Base-by-base conservation (phyloP, 2,329 filamentous ascomycete species). In the Ophiostoma sp. region DNA sequence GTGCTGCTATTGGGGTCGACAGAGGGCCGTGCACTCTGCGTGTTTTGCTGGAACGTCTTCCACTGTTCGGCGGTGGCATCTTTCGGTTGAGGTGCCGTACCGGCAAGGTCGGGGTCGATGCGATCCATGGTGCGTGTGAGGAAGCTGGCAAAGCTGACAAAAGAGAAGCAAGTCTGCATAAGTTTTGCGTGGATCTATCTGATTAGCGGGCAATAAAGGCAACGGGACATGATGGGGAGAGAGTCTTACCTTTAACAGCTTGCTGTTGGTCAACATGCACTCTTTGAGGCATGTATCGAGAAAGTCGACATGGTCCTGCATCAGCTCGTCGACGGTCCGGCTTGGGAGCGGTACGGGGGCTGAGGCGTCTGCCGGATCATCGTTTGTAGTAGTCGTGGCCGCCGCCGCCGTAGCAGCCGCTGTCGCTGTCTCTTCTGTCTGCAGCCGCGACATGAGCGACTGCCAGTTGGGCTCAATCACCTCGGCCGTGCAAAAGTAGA, bases 301-400 rank as follows among this genome's bases (percentile, higher is more conserved):
- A 81, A 99, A 99, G 82, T 98, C 96, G 74, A 99, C 95, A 83
- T 99, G 96, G 79, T 98, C 95, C 83, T 98, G 94, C 96, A 99
- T 99, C 79, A 99, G 84, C 83, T 98, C 94, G 79, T 99, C 96
- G 0, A 99, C 96, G 0, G 96, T 99, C 50, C 94, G 83, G 55
- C 84, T 85, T 7, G 82, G 80, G 11, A 72, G 55, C 5, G 69
- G 52, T 15, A 71, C 25, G 1, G 73, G 39, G 0, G 71, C 66
- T 6, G 69, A 12, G 7, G 69, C 66, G 8, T 48, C 36, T 8
- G 52, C n/a, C 3, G 39, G 22, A 0, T 81, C 78, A n/a, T 76
- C 76, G 31, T 75, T 45, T 42, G 61, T 45, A 11, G 36, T 42
- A 4, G 22, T 19, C 11, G n/a, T 80, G 80, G 42, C 81, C 78